Evolutionary conservation across 257 asterid genomes (phyloP), one percentile per base, ranked within the genome.

Genomic region (Primulina eburnea): DNA sequence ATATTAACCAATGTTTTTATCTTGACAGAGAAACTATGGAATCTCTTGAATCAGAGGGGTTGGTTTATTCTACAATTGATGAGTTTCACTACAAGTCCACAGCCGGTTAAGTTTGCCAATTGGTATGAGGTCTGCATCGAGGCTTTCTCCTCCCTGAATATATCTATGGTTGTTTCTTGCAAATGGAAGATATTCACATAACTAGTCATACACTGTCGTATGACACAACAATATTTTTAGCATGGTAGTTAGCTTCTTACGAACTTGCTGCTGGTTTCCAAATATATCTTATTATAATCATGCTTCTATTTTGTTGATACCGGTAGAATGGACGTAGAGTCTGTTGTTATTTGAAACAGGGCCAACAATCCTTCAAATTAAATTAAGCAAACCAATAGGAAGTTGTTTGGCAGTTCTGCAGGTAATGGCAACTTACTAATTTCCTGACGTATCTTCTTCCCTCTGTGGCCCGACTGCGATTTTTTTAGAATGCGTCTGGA

Each of bases 71-170:
- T 17, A 86, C 96, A 29, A 83, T 93, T 17, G 97, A 93, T 71
- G 98, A 93, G 55, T 81, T 77, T 60, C 96, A 86, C 83, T 92
- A 71, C 86, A 92, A 92, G 89, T 78, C 92, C 57, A 80, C 88
- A 2, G 73, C 84, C 26, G 7, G 75, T 12, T 78, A 71, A 72
- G 58, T 50, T 62, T 37, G 17, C 26, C 26, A 18, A 28, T 28
- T 5, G 12, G 21, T 62, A 29, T 14, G 10, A 8, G 52, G 64
- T 3, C 11, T 55, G 8, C 12, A 35, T 7, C 53, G 26, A 24
- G 1, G 26, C 26, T 24, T 24, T 24, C 33, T 64, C n/a, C 33
- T 63, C 9, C 29, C 8, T 3, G 30, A 43, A 47, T 7, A 17
- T 30, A 11, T 29, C 40, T 43, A 59, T 33, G 63, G 33, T 37